Base-by-base conservation (phyloP, 495 filamentous ascomycete species). In the Immersiella caudata region DNA sequence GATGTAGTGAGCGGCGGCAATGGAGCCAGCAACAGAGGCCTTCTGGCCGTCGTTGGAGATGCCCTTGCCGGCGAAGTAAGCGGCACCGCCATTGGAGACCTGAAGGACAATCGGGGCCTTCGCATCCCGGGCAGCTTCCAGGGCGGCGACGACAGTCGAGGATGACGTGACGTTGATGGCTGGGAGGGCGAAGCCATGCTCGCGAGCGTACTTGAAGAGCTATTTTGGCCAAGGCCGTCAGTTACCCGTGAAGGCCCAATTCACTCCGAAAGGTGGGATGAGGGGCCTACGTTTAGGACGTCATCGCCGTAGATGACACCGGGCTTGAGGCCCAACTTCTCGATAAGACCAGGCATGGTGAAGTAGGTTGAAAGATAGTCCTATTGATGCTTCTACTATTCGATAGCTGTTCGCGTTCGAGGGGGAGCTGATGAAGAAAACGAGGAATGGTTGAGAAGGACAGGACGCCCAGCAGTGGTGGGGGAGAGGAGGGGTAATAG, bases 1-100 rank as follows among this genome's bases (percentile, higher is more conserved):
- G 85, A 98, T 92, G 85, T 92, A 98, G 84, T 96, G 90, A 68
- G 96, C 95, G 67, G 85, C 95, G 69, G 95, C 93, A 67, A 97
- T 82, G 76, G 90, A 84, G 73, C 96, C 95, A 52, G 88, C 88
- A 74, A 98, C 93, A 59, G 93, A 94, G 58, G 94, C 94, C 67
- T 92, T 87, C 67, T 78, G 73, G 51, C 71, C 68, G 50, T 84
- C 82, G 80, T 98, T 97, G 79, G 86, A 83, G 73, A 97, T 88
- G 75, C 93, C 93, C 89, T 97, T 97, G 79, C 93, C 94, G 73
- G 90, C 90, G 78, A 97, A 97, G 88, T 90, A 97, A 70, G 93
- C 93, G 46, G 93, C 90, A 80, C 95, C 95, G 74, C 95, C 94
- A 81, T 97, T 87, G 77, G 57, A 63, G 1, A 66, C 68, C 58